Percentiles rank a stretch among this genome's conserved stretches.
phyloP scores from a whole-genome alignment of 495 filamentous ascomycete species.

The Rhypophila decipiens region DNA sequence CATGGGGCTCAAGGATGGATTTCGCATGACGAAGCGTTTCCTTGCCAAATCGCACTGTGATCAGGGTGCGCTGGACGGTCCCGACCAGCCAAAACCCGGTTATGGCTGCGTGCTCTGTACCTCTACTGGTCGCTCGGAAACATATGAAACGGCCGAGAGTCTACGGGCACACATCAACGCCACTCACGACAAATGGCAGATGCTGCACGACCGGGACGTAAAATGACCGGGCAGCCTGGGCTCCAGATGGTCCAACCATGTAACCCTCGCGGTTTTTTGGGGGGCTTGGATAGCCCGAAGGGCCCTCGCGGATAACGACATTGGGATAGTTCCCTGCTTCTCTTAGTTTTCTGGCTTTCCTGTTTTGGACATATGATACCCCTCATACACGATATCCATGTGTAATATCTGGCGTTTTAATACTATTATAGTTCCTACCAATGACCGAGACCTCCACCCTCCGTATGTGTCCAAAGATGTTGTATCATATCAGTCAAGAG shows the following conservation, averaged over 20 bases:
- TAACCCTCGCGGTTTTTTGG: too few relatives aligned
- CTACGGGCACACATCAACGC: conserved; percentile 28
- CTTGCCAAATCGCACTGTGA: conserved; percentile 34
- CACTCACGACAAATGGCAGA: conserved; percentile 34
- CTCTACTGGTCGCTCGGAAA: conserved; percentile 27
- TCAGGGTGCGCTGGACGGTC: not conserved
- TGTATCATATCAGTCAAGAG: too few relatives aligned
- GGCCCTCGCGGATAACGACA: too few relatives aligned
- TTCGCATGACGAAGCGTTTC: conserved; percentile 28
- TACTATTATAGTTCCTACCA: too few relatives aligned
- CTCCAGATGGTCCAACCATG: too few relatives aligned
- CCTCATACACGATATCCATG: too few relatives aligned
- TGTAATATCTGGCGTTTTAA: too few relatives aligned
- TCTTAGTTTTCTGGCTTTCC: not conserved
- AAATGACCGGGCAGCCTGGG: too few relatives aligned
- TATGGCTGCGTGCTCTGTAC: conserved; percentile 20
- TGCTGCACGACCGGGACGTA: conserved; percentile 35
- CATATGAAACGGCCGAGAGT: conserved; percentile 21
- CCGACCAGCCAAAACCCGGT: conserved; percentile 13
- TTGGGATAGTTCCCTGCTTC: too few relatives aligned
- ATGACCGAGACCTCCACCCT: too few relatives aligned
- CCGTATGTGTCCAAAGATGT: too few relatives aligned
- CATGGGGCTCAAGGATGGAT: conserved; percentile 27
- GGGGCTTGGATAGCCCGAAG: too few relatives aligned
- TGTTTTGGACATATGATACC: not conserved